Evolutionary conservation across 768 basidiomycete genomes (phyloP).

Genomic region (Pulveroboletus sp.): DNA sequence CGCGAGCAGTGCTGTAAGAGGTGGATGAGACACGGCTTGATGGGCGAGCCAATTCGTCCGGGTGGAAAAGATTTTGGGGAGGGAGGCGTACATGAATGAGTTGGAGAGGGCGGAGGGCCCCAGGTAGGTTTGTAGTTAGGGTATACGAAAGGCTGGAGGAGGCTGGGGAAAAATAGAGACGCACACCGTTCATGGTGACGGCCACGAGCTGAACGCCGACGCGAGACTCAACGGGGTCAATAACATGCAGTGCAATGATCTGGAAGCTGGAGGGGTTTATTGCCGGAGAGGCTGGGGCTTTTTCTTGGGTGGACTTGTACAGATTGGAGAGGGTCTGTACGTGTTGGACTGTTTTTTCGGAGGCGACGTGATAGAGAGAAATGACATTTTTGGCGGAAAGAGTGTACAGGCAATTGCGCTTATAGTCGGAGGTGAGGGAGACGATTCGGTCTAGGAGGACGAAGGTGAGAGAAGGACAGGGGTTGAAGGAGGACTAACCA

Average conservation of each 20-base stretch:
- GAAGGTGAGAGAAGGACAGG: slow-evolving; percentile 1
- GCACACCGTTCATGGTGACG: slow-evolving; percentile 74
- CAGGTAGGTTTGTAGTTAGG: slow-evolving; percentile 25
- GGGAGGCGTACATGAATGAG: slow-evolving; percentile 78
- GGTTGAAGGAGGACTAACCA: slow-evolving; percentile 43
- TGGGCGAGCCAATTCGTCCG: slow-evolving; percentile 58
- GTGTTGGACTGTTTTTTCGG: slow-evolving; percentile 64
- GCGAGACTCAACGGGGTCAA: slow-evolving; percentile 64
- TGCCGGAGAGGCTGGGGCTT: slow-evolving; percentile 71
- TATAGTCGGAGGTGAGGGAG: slow-evolving; percentile 59
- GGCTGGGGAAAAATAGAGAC: slow-evolving; percentile 75
- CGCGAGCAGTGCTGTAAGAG: slow-evolving; percentile 47
- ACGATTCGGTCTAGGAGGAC: slow-evolving; percentile 60
- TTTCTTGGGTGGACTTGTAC: slow-evolving; percentile 73
- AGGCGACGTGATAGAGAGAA: slow-evolving; percentile 57
- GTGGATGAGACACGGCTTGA: slow-evolving; percentile 39
- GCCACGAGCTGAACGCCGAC: slow-evolving; percentile 73
- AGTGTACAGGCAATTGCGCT: slow-evolving; percentile 74
- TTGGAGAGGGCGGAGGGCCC: slow-evolving; percentile 44
- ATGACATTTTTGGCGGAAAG: slow-evolving; percentile 63
- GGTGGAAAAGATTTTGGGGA: slow-evolving; percentile 69
- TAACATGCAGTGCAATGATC: slow-evolving; percentile 64
- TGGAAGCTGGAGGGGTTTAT: slow-evolving; percentile 66
- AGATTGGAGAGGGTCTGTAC: slow-evolving; percentile 72
- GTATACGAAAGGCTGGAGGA: slow-evolving; percentile 46